These are phyloP conservation scores for Stephania yunnanensis DNA, from an alignment of 164 flowering plant species.

Conservation along the genomic window DNA sequence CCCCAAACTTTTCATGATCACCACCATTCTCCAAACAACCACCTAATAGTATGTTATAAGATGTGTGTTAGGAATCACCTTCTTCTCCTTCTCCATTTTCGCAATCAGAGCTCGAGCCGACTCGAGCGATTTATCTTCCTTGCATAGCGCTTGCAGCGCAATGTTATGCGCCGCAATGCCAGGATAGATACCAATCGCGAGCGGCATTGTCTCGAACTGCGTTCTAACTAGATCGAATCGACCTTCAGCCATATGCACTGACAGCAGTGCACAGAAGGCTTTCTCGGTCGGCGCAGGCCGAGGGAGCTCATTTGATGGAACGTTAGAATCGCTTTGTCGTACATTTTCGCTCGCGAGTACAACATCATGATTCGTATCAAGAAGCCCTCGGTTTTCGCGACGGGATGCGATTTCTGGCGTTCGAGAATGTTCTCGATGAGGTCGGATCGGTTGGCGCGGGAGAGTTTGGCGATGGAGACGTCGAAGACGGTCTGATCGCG, in stretches of 20 bases:
- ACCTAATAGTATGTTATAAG: slow-evolving; percentile 25
- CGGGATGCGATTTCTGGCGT: slow-evolving; percentile 13
- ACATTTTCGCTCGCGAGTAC: slow-evolving; percentile 20
- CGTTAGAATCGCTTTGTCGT: slow-evolving; percentile 23
- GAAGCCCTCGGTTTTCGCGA: slow-evolving; percentile 23
- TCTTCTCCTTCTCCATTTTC: slow-evolving; percentile 24
- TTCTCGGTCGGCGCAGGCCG: slow-evolving; percentile 17
- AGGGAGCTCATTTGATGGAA: slow-evolving; percentile 10
- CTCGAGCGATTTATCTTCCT: slow-evolving; percentile 13
- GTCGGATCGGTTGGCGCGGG: slow-evolving; percentile 14
- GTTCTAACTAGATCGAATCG: slow-evolving; percentile 16
- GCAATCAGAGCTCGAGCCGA: slow-evolving; percentile 19
- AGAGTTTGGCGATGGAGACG: slow-evolving; percentile 10
- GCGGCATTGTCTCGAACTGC: slow-evolving; percentile 8
- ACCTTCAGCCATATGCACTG: slow-evolving; percentile 8
- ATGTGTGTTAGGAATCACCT: slow-evolving; percentile 20
- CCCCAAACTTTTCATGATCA: slow-evolving; percentile 17
- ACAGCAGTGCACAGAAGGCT: slow-evolving; percentile 25
- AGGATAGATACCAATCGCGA: slow-evolving; percentile 14
- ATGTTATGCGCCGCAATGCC: slow-evolving; percentile 14
- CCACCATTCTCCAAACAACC: slow-evolving; percentile 20
- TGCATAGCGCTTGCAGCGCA: slow-evolving; percentile 19
- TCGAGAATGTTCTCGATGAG: slow-evolving; percentile 21
- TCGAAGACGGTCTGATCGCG: slow-evolving; percentile 22
- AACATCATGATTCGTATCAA: slow-evolving; percentile 29